A percentile compares a stretch with the other conserved stretches of the same genome.
Evolutionary conservation across 2,329 filamentous ascomycete genomes (phyloP).

Genomic region (Drechslerella coelobrocha): DNA sequence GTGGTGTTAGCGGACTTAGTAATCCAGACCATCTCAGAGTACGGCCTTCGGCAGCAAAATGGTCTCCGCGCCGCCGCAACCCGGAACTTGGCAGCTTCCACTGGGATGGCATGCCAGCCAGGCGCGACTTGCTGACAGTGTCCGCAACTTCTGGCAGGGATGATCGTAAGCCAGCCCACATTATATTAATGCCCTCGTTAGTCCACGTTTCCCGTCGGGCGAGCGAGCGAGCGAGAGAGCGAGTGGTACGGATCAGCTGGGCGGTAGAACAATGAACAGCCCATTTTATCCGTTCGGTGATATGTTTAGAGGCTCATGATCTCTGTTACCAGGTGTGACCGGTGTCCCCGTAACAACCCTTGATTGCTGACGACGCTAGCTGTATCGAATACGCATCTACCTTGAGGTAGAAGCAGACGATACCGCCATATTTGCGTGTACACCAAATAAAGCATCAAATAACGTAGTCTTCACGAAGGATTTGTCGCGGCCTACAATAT

Average conservation of each 20-base stretch:
- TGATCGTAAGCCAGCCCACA: constrained; percentile 6
- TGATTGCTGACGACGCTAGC: constrained; percentile 16
- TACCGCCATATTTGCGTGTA: constrained; percentile 5
- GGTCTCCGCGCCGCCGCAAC: constrained; percentile 21
- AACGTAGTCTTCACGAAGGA: no score
- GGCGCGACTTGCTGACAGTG: constrained; percentile 32
- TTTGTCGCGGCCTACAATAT: no score
- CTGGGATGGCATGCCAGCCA: not conserved
- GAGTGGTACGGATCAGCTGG: not conserved
- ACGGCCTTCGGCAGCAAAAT: constrained; percentile 25
- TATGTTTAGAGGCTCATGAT: no score
- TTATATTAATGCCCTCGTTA: not conserved
- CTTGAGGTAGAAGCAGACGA: constrained; percentile 4
- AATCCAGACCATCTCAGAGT: constrained; percentile 16
- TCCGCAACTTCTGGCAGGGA: not conserved
- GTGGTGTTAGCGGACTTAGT: constrained; percentile 47
- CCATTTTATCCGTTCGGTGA: no score
- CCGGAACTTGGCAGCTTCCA: constrained; percentile 13
- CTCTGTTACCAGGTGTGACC: no score
- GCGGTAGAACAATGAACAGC: not conserved
- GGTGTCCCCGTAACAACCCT: not conserved
- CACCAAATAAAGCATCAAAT: no score
- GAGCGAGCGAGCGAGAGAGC: not conserved
- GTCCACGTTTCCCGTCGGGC: constrained; percentile 25
- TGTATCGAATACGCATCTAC: no score